Evolutionary conservation across 2,329 filamentous ascomycete genomes (phyloP).

Genomic region (Hypoxylon sp.): DNA sequence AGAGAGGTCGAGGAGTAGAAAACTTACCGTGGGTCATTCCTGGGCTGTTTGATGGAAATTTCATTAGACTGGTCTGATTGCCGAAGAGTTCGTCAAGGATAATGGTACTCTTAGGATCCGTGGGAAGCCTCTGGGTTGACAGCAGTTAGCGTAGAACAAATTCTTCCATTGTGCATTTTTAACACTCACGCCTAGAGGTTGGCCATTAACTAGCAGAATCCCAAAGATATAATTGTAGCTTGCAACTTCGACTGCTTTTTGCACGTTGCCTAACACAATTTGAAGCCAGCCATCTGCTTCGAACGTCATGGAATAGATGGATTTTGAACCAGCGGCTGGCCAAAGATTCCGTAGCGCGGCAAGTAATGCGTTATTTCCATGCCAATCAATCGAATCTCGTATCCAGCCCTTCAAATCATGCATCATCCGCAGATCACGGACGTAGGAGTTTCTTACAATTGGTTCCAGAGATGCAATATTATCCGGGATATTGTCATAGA

Average conservation of each 20-base stretch:
- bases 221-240: slow-evolving; percentile 57
- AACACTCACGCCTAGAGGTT: slow-evolving; percentile 60
- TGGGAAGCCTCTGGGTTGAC: slow-evolving; percentile 60
- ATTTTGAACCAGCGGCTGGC: slow-evolving; percentile 56
- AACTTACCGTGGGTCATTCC: slow-evolving; percentile 68
- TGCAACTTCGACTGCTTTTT: slow-evolving; percentile 45
- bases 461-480: slow-evolving; percentile 56
- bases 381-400: slow-evolving; percentile 52
- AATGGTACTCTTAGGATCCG: slow-evolving; percentile 45
- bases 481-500: slow-evolving; percentile 64
- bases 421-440: slow-evolving; percentile 64
- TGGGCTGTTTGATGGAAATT: slow-evolving; percentile 64
- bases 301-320: slow-evolving; percentile 22
- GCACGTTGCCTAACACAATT: slow-evolving; percentile 24
- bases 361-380: slow-evolving; percentile 45
- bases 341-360: slow-evolving; percentile 60
- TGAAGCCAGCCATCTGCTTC: slow-evolving; percentile 48
- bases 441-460: slow-evolving; percentile 57
- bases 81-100: slow-evolving; percentile 68
- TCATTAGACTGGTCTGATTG: slow-evolving; percentile 62
- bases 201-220: slow-evolving; percentile 59
- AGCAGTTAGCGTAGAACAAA: slow-evolving; percentile 36
- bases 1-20: neutral
- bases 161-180: neutral
- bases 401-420: slow-evolving; percentile 57